Conservation (phyloP, 2,329 filamentous ascomycete species). For the Ustulina deusta region DNA sequence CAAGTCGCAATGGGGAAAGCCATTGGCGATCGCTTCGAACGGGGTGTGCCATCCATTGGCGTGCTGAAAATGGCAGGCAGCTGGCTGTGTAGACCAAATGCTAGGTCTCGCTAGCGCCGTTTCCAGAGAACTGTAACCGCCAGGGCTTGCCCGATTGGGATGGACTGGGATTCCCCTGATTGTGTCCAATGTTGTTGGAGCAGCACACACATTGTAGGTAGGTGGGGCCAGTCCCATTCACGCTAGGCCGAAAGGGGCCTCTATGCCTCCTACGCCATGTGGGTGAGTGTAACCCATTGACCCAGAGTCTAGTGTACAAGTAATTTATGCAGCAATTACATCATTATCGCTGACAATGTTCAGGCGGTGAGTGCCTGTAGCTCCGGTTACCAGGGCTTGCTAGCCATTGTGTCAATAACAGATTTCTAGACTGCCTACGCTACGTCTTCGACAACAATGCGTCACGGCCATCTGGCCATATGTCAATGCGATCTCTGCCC, state of each 20-base stretch:
- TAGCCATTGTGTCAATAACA: neutral
- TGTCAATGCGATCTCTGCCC: neutral
- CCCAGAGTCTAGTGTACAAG: neutral
- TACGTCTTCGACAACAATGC: neutral
- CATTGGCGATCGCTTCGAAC: conserved; percentile 22
- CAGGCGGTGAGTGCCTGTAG: conserved; percentile 44
- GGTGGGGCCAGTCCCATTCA: neutral
- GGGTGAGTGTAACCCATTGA: conserved; percentile 14
- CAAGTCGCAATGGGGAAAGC: conserved; percentile 24
- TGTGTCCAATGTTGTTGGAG: conserved; percentile 3
- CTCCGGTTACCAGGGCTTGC: conserved; percentile 32
- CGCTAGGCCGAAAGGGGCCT: conserved; percentile 35
- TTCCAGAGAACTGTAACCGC: conserved; percentile 34
- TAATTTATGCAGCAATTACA: conserved; percentile 40
- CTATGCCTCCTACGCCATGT: conserved; percentile 30
- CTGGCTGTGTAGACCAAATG: conserved; percentile 19
- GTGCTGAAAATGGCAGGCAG: conserved; percentile 40
- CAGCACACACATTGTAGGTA: neutral
- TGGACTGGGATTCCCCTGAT: conserved; percentile 1
- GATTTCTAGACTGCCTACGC: neutral
- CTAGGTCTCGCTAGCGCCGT: conserved; percentile 34
- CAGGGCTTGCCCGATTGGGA: conserved; percentile 17
- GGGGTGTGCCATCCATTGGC: conserved; percentile 26
- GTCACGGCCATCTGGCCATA: neutral
- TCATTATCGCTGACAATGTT: conserved; percentile 39